A percentile compares a stretch with the other conserved stretches of the same genome.
Conservation (phyloP, 495 filamentous ascomycete genomes). For the Neurospora sp. region DNA sequence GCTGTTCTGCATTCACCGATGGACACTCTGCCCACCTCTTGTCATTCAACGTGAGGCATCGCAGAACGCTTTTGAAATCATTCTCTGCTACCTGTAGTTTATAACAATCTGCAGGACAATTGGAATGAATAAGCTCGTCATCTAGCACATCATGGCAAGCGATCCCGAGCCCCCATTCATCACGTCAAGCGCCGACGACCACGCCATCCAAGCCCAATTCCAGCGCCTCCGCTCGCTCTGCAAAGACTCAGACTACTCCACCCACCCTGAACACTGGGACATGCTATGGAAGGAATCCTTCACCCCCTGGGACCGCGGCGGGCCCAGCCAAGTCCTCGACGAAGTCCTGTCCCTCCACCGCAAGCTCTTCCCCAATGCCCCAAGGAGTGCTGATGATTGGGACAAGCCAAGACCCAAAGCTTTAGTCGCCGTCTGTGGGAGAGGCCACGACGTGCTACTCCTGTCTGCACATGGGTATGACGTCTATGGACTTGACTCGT, state of each 20-base stretch:
- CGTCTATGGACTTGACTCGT: conserved; percentile 62
- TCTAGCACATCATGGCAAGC: neutral
- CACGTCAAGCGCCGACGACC: neutral
- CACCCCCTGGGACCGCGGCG: conserved; percentile 61
- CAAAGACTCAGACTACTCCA: conserved; percentile 6
- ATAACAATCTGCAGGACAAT: no score
- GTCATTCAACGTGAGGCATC: neutral
- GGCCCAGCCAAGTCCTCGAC: conserved; percentile 55
- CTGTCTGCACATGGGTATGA: conserved; percentile 64
- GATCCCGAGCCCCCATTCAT: neutral
- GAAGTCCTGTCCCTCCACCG: conserved; percentile 41
- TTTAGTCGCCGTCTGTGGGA: conserved; percentile 64
- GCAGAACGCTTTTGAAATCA: no score
- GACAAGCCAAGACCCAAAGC: conserved; percentile 34
- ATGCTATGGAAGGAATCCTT: conserved; percentile 53
- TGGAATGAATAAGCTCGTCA: no score
- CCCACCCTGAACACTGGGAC: conserved; percentile 46
- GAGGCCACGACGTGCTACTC: conserved; percentile 64
- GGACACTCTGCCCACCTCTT: neutral
- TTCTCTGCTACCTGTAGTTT: no score
- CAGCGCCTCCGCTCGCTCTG: conserved; percentile 16
- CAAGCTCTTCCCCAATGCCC: conserved; percentile 30
- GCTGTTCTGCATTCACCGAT: neutral
- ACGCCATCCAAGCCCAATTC: neutral
- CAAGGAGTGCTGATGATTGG: conserved; percentile 19